Evolutionary conservation across 2,329 filamentous ascomycete species (phyloP).

Genomic region (Aspergillaceae sp.): DNA sequence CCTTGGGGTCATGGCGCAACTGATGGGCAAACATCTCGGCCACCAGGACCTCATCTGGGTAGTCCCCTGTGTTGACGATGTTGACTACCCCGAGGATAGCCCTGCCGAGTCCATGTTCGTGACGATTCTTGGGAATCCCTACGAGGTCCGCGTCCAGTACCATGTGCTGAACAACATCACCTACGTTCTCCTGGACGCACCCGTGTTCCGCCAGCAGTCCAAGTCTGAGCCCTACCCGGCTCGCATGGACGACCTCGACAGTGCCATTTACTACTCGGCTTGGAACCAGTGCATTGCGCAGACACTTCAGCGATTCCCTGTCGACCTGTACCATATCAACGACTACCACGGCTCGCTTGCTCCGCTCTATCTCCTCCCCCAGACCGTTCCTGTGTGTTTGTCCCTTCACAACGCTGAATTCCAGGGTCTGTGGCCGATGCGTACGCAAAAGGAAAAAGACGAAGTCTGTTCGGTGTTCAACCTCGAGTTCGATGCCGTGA

Average conservation of each 20-base stretch:
- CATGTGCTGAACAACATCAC: slow-evolving; percentile 58
- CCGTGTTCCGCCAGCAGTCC: slow-evolving; percentile 57
- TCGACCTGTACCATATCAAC: slow-evolving; percentile 60
- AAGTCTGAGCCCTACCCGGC: slow-evolving; percentile 56
- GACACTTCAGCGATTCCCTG: slow-evolving; percentile 52
- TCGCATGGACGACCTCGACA: slow-evolving; percentile 61
- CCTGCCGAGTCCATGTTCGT: slow-evolving; percentile 54
- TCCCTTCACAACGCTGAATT: slow-evolving; percentile 64
- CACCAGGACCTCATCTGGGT: slow-evolving; percentile 60
- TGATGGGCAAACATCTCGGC: slow-evolving; percentile 58
- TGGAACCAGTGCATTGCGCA: slow-evolving; percentile 64
- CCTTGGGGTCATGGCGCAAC: slow-evolving; percentile 60
- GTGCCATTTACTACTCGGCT: slow-evolving; percentile 59
- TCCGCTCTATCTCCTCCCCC: slow-evolving; percentile 56
- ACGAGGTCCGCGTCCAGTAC: slow-evolving; percentile 56
- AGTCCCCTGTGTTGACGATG: slow-evolving; percentile 54
- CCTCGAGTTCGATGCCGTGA: slow-evolving; percentile 47
- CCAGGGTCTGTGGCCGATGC: slow-evolving; percentile 61
- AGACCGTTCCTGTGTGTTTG: slow-evolving; percentile 53
- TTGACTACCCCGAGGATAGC: slow-evolving; percentile 55
- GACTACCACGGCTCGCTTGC: slow-evolving; percentile 57
- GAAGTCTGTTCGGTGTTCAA: slow-evolving; percentile 61
- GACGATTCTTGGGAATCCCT: slow-evolving; percentile 52
- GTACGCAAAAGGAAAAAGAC: slow-evolving; percentile 51
- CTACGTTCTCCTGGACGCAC: slow-evolving; percentile 58